A percentile compares a stretch with the other conserved stretches of the same genome.
These are phyloP conservation scores for Rhynchospora pubera DNA, from an alignment of 176 grass and related monocot species.

Conservation along the genomic window DNA sequence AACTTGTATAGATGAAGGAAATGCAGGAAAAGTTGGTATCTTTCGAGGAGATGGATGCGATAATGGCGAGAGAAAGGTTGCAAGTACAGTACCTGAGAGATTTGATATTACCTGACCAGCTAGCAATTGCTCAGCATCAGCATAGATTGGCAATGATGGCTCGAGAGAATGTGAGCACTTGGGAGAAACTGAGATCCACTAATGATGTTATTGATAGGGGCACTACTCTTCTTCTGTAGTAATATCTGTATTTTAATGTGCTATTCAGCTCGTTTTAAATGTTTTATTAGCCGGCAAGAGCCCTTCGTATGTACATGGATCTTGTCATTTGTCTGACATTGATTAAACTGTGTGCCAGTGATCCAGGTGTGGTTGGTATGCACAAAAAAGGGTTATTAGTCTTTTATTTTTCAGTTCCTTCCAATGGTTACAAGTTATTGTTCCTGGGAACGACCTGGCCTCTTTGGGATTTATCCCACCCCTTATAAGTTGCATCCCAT, in stretches of 20 bases:
- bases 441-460: too few species aligned
- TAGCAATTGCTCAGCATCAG: slow-evolving; percentile 51
- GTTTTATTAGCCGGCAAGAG: background rate
- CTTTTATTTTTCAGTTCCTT: background rate
- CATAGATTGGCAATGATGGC: background rate
- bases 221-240: slow-evolving; percentile 20
- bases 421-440: background rate
- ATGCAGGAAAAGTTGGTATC: slow-evolving; percentile 68
- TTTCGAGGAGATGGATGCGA: slow-evolving; percentile 66
- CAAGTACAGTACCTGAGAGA: slow-evolving; percentile 54
- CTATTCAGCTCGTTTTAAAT: background rate
- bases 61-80: slow-evolving; percentile 67
- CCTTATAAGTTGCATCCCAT: background rate
- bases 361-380: background rate
- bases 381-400: background rate
- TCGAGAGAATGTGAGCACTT: slow-evolving; percentile 5
- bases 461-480: too few species aligned
- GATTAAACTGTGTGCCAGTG: background rate
- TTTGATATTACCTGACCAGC: slow-evolving; percentile 58
- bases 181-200: slow-evolving; percentile 16
- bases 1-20: slow-evolving; percentile 84
- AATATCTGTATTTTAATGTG: background rate
- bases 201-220: slow-evolving; percentile 18
- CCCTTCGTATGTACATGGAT: background rate
- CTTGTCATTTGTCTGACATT: background rate